Base-by-base conservation (phyloP, 2,329 filamentous ascomycete species). In the Trichoderma cornu-damae region DNA sequence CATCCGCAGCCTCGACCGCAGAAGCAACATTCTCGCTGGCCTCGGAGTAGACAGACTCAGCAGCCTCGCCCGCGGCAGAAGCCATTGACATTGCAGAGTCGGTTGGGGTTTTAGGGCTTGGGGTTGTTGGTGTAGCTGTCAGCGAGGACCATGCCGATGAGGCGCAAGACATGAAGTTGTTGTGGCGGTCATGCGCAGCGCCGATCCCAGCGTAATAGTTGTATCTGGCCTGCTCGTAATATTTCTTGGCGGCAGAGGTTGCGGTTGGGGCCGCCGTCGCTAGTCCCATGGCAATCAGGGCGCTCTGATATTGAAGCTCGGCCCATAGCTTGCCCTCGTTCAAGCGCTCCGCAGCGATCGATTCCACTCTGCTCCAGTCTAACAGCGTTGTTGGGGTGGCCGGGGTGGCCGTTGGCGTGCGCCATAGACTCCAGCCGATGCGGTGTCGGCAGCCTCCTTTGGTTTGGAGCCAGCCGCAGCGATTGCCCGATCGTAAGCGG, bases 201-300 rank as follows among this genome's bases (percentile, higher is more conserved):
- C 90, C 90, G 22, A 94, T 72, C 9, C 86, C 89, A 61, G 90
- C 87, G 64, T 90, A 92, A 70, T 93, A 93, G 66, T 84, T 81
- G 63, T 79, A 73, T 63, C 78, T 81, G 44, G 81, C 87, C 75
- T 78, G 85, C 68, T 77, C 83, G 68, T 75, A 82, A 73, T 78
- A 81, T 76, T 73, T 86, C 70, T 74, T 86, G 60, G 70, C 79
- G 70, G 73, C 65, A 0, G 77, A 73, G 62, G 72, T 83, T 2
- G 71, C 66, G 0, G 72, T 83, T 2, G 71, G 68, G 0, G 52
- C 47, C 14, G 52, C 30, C 1, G 86, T 84, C 1, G 84, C 78
- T n/a, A 77, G 70, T 18, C 85, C 82, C 38, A 87, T 75, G 26
- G 84, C 85, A 54, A 83, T 77, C 69, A 86, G 85, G n/a, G 85